Conservation (phyloP, 352 stramenopile genomes). For the Thalassiosira oceanica region DNA sequence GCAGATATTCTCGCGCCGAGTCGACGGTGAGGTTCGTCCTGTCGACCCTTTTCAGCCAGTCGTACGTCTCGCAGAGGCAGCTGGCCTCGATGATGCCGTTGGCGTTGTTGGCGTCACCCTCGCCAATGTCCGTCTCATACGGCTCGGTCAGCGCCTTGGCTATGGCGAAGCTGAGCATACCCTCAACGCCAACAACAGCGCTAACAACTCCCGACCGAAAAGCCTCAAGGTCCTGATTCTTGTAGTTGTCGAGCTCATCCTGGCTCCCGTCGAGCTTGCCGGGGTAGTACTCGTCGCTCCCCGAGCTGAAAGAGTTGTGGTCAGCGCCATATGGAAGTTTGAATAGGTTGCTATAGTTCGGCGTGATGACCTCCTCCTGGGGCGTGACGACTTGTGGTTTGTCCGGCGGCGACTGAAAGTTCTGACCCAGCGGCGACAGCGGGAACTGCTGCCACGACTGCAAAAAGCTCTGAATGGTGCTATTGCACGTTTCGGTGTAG, state of each 20-base stretch:
- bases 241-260: constrained; percentile 80
- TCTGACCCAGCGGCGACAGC: too few species aligned
- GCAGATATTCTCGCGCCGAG: constrained; percentile 58
- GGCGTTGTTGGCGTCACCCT: constrained; percentile 10
- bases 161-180: constrained; percentile 76
- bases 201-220: constrained; percentile 61
- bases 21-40: constrained; percentile 34
- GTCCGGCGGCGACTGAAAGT: too few species aligned
- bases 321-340: too few species aligned
- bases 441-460: too few species aligned
- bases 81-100: constrained; percentile 61
- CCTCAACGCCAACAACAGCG: constrained; percentile 55
- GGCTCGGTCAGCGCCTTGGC: constrained; percentile 62
- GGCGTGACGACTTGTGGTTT: too few species aligned
- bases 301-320: constrained; percentile 7
- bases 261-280: constrained; percentile 10
- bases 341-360: too few species aligned
- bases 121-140: constrained; percentile 16
- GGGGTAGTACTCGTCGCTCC: constrained; percentile 3
- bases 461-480: too few species aligned
- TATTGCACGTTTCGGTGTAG: too few species aligned
- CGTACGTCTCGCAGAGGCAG: constrained; percentile 62
- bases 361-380: too few species aligned
- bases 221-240: constrained; percentile 73
- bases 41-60: constrained; percentile 76